Conservation (phyloP, 2,329 filamentous ascomycete genomes). For the Lasiodiplodia sp. region DNA sequence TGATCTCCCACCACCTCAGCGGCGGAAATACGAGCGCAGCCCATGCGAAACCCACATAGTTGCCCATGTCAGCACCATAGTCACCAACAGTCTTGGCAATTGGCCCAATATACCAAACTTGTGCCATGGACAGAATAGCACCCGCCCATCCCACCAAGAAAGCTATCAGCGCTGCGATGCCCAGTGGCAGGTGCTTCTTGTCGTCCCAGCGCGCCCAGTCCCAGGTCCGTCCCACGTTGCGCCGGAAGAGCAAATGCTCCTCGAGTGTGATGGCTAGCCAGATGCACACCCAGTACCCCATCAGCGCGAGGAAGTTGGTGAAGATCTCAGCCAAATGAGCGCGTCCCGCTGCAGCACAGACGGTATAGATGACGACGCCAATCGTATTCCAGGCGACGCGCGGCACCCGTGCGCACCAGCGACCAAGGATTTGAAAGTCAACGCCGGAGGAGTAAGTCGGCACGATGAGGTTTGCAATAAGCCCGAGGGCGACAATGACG, state of each 20-base stretch:
- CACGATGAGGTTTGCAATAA: conserved; percentile 71
- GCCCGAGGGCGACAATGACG: conserved; percentile 68
- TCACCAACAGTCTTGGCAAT: conserved; percentile 64
- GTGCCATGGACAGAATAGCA: conserved; percentile 71
- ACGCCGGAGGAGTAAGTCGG: conserved; percentile 70
- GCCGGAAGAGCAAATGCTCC: conserved; percentile 69
- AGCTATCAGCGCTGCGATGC: conserved; percentile 66
- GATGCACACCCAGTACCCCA: conserved; percentile 74
- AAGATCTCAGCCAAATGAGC: conserved; percentile 69
- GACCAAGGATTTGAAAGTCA: conserved; percentile 72
- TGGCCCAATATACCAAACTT: conserved; percentile 73
- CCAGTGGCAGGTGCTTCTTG: conserved; percentile 65
- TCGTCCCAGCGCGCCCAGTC: conserved; percentile 70
- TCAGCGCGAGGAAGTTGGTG: conserved; percentile 72
- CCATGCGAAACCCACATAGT: conserved; percentile 68
- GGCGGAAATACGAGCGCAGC: conserved; percentile 64
- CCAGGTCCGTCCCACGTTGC: conserved; percentile 37
- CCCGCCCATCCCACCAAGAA: conserved; percentile 72
- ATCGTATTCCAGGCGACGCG: conserved; percentile 71
- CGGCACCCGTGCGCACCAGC: conserved; percentile 64
- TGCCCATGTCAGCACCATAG: conserved; percentile 67
- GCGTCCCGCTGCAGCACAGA: conserved; percentile 69
- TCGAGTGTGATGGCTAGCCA: conserved; percentile 69
- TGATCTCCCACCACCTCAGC: conserved; percentile 60
- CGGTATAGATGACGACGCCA: conserved; percentile 67